Evolutionary conservation across 2,329 filamentous ascomycete genomes (phyloP).

Genomic region (Fusarium sp.): DNA sequence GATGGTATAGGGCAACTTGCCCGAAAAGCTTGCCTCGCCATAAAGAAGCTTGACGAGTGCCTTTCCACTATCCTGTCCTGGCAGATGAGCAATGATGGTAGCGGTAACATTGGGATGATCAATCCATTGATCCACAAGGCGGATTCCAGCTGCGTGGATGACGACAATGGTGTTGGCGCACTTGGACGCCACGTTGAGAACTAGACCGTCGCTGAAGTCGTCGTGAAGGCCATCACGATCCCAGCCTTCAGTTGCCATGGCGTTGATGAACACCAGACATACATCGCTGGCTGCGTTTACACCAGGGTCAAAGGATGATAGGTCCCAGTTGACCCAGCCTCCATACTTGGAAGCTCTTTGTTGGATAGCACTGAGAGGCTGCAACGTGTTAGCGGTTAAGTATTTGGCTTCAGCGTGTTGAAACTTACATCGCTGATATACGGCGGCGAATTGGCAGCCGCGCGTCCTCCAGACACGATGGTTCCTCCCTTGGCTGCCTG

Average conservation of each 20-base stretch:
- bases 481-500: constrained; percentile 64
- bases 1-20: constrained; percentile 72
- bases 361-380: constrained; percentile 57
- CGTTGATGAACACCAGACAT: constrained; percentile 85
- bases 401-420: fast-evolving
- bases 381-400: constrained; percentile 5
- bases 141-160: constrained; percentile 71
- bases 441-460: constrained; percentile 61
- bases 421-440: constrained; percentile 60
- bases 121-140: constrained; percentile 72
- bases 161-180: constrained; percentile 73
- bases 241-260: constrained; percentile 81
- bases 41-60: constrained; percentile 68
- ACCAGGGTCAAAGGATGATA: constrained; percentile 47
- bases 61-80: constrained; percentile 72
- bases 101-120: constrained; percentile 73
- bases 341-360: constrained; percentile 62
- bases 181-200: constrained; percentile 67
- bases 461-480: constrained; percentile 63
- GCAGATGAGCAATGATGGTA: constrained; percentile 70
- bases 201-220: constrained; percentile 70
- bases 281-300: constrained; percentile 62
- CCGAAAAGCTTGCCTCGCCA: constrained; percentile 63
- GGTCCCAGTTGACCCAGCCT: constrained; percentile 65
- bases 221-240: constrained; percentile 75